These are phyloP conservation scores for Colletotrichum graminicola DNA, from an alignment of 2,329 filamentous ascomycete species.

Conservation along the genomic window DNA sequence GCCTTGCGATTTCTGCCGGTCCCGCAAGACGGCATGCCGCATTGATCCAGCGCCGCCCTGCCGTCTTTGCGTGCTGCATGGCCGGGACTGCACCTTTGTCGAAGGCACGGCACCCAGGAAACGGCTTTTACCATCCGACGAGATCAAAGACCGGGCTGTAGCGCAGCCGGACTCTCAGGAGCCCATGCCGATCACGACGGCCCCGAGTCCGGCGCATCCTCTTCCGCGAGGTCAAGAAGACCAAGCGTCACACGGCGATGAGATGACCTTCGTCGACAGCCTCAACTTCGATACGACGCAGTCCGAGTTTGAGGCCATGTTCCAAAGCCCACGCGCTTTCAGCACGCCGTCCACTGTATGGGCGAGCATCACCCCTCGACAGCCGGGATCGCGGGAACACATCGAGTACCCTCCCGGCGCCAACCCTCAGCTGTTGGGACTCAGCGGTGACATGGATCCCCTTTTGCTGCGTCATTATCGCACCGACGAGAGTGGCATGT, in stretches of 20 bases:
- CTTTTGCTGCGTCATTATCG: slow-evolving; percentile 41
- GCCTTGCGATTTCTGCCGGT: slow-evolving; percentile 61
- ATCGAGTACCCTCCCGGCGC: slow-evolving; percentile 1
- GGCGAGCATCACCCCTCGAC: background rate
- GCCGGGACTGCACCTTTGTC: slow-evolving; percentile 59
- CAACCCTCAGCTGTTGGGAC: slow-evolving; percentile 29
- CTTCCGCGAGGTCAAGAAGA: too few species aligned
- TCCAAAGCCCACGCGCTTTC: slow-evolving; percentile 13
- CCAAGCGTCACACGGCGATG: background rate
- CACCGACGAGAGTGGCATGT: slow-evolving; percentile 36
- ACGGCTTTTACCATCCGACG: background rate
- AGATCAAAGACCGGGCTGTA: too few species aligned
- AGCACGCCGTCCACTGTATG: background rate
- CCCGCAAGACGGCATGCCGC: slow-evolving; percentile 59
- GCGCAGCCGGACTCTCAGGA: background rate
- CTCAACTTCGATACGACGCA: slow-evolving; percentile 36
- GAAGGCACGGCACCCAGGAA: slow-evolving; percentile 47
- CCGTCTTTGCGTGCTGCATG: slow-evolving; percentile 56
- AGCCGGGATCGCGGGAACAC: background rate
- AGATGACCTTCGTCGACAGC: slow-evolving; percentile 2
- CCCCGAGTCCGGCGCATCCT: background rate
- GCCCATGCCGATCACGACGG: background rate
- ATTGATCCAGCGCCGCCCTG: slow-evolving; percentile 57
- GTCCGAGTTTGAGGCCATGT: slow-evolving; percentile 36
- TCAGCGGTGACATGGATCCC: slow-evolving; percentile 43